Evolutionary conservation across 1,284 basidiomycete genomes (phyloP).

Genomic region (Coriolopsis trogii): DNA sequence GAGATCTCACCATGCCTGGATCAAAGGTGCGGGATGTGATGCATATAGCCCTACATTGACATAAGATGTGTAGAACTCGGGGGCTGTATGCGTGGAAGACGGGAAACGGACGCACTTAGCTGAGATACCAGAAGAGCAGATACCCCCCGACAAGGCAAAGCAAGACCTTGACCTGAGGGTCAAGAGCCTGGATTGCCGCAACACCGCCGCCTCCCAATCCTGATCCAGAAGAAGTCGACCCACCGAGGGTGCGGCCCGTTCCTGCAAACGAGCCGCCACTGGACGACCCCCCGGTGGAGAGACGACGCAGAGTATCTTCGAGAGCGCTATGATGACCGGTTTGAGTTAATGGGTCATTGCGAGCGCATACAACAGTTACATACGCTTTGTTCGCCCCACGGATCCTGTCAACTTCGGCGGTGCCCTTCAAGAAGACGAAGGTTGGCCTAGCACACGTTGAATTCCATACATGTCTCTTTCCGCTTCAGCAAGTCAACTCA

Average conservation of each 20-base stretch:
- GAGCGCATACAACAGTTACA: slow-evolving; percentile 25
- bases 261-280: slow-evolving; percentile 68
- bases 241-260: slow-evolving; percentile 68
- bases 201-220: slow-evolving; percentile 39
- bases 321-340: slow-evolving; percentile 53
- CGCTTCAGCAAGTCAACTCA: slow-evolving; percentile 37
- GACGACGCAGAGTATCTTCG: slow-evolving; percentile 56
- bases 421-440: slow-evolving; percentile 75
- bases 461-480: too few relatives aligned
- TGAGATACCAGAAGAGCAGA: slow-evolving; percentile 61
- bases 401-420: slow-evolving; percentile 65
- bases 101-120: slow-evolving; percentile 22
- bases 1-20: too few relatives aligned
- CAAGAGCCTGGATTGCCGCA: slow-evolving; percentile 48
- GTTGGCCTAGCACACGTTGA: slow-evolving; percentile 60
- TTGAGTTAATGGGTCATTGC: too few relatives aligned
- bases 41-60: neutral
- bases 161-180: slow-evolving; percentile 68
- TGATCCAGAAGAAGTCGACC: slow-evolving; percentile 38
- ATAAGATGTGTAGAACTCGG: too few relatives aligned
- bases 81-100: too few relatives aligned
- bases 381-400: slow-evolving; percentile 69
- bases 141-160: slow-evolving; percentile 64
- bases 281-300: slow-evolving; percentile 43
- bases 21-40: too few relatives aligned